Conservation (phyloP, 2,329 filamentous ascomycete genomes). For the Beauveria rudraprayagi region DNA sequence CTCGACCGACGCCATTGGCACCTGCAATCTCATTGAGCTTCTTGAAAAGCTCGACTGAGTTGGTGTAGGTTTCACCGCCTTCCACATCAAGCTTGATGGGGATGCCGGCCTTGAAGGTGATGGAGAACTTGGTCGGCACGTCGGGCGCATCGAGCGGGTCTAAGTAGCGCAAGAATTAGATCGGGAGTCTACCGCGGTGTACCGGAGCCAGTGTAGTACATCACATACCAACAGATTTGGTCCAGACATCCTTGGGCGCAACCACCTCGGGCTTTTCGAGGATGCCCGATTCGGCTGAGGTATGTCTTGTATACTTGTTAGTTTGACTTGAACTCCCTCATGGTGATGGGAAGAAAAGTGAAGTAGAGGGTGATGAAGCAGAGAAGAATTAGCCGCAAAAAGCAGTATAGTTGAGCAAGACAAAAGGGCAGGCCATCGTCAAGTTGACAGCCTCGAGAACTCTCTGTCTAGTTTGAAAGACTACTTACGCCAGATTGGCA, state of each 20-base stretch:
- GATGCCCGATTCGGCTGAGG: slow-evolving; percentile 68
- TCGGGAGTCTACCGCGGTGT: neutral
- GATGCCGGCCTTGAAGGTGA: slow-evolving; percentile 60
- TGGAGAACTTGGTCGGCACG: slow-evolving; percentile 53
- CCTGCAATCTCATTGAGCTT: slow-evolving; percentile 56
- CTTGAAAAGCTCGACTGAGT: slow-evolving; percentile 57
- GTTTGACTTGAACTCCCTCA: neutral
- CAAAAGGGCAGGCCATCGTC: neutral
- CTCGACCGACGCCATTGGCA: slow-evolving; percentile 58
- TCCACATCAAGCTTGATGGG: slow-evolving; percentile 54
- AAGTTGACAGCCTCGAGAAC: neutral
- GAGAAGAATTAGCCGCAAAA: neutral
- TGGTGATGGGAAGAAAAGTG: slow-evolving; percentile 29
- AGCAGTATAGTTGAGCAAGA: neutral
- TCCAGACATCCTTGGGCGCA: slow-evolving; percentile 66
- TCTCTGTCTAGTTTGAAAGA: neutral
- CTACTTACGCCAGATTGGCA: slow-evolving; percentile 13
- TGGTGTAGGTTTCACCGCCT: slow-evolving; percentile 50
- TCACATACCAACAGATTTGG: slow-evolving; percentile 35
- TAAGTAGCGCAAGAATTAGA: slow-evolving; percentile 27
- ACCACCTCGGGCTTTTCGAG: slow-evolving; percentile 51
- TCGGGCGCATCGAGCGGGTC: slow-evolving; percentile 58
- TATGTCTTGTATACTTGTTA: slow-evolving; percentile 1
- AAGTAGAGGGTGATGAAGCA: neutral
- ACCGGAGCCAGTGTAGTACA: neutral